Percentiles rank a stretch among this genome's conserved stretches.
These are phyloP conservation scores for Wickerhamomyces pijperi DNA, from an alignment of 805 yeast species.

Conservation along the genomic window DNA sequence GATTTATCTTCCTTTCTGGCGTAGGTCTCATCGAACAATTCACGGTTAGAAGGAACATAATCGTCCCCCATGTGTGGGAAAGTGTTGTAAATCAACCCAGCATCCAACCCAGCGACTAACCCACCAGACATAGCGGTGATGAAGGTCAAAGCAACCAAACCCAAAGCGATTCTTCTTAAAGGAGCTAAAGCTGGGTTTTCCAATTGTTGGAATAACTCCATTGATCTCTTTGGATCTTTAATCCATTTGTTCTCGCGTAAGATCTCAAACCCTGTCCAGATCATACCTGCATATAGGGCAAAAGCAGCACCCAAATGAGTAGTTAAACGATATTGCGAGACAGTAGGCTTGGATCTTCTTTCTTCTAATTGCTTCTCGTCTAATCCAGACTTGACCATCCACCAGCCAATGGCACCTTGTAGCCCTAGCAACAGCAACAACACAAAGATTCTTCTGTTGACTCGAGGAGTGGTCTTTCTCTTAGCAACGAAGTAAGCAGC, in stretches of 20 bases:
- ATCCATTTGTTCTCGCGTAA: constrained; percentile 64
- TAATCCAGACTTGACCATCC: constrained; percentile 98
- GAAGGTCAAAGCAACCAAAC: constrained; percentile 60
- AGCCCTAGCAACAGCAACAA: constrained; percentile 73
- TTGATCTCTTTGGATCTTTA: constrained; percentile 48
- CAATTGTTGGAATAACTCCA: constrained; percentile 43
- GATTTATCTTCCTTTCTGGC: constrained; percentile 56
- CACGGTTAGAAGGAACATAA: constrained; percentile 63
- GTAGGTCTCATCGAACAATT: constrained; percentile 65
- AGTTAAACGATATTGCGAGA: constrained; percentile 87
- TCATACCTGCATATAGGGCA: constrained; percentile 74
- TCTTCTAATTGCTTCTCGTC: constrained; percentile 69
- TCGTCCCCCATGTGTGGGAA: constrained; percentile 95
- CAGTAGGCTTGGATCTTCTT: constrained; percentile 91
- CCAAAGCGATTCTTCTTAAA: constrained; percentile 44
- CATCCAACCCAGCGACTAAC: constrained; percentile 95
- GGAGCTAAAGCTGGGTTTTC: constrained; percentile 48
- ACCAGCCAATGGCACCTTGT: constrained; percentile 97
- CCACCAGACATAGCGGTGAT: constrained; percentile 96
- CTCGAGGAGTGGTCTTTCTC: constrained; percentile 53
- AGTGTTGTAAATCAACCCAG: constrained; percentile 90
- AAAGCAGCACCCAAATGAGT: constrained; percentile 94
- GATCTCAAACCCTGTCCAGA: constrained; percentile 82
- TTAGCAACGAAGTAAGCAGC: constrained; percentile 69
- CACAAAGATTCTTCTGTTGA: constrained; percentile 57